Evolutionary conservation across 441 rosid species (phyloP).

Genomic region (Adansonia rubrostipa): DNA sequence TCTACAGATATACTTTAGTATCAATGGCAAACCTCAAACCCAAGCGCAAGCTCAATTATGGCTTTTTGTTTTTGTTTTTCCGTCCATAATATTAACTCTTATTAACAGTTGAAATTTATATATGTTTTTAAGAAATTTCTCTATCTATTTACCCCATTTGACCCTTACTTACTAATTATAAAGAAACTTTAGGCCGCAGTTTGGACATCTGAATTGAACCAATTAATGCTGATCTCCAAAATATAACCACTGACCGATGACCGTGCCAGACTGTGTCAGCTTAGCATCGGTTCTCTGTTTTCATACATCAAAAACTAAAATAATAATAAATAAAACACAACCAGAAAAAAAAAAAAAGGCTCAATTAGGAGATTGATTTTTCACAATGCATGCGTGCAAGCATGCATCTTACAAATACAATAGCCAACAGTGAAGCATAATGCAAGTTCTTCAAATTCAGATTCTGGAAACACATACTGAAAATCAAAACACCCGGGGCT

Average conservation of each 20-base stretch:
- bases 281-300: background rate
- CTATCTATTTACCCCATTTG: background rate
- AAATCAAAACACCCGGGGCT: conserved; percentile 61
- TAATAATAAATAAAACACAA: background rate
- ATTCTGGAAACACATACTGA: background rate
- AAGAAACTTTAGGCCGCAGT: too few relatives aligned
- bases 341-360: background rate
- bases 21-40: too few relatives aligned
- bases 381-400: background rate
- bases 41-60: too few relatives aligned
- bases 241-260: background rate
- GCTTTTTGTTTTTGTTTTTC: too few relatives aligned
- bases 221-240: background rate
- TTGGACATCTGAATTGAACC: background rate
- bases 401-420: conserved; percentile 11
- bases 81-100: too few relatives aligned
- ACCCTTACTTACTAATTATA: background rate
- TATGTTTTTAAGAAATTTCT: too few relatives aligned
- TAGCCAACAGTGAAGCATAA: background rate
- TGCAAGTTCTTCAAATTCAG: background rate
- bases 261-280: background rate
- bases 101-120: too few relatives aligned
- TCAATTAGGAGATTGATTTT: background rate
- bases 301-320: background rate
- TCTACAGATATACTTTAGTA: too few relatives aligned